Conservation (phyloP, 2,329 filamentous ascomycete genomes). For the Penicillium olsonii region DNA sequence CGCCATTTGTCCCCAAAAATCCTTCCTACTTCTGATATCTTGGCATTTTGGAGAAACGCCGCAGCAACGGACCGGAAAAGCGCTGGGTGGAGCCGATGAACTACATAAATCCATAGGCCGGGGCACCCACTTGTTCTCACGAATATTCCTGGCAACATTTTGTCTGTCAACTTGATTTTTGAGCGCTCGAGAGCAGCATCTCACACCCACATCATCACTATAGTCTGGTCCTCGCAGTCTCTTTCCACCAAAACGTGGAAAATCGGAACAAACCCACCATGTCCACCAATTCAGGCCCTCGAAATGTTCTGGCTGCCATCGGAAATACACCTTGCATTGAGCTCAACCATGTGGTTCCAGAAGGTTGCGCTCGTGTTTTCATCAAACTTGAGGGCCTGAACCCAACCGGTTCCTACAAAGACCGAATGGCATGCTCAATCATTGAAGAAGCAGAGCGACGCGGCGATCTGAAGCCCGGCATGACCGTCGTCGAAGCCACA, state of each 20-base stretch:
- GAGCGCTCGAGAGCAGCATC: too few species aligned
- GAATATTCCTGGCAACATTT: too few species aligned
- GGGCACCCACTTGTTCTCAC: too few species aligned
- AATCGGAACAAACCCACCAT: not conserved
- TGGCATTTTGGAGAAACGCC: too few species aligned
- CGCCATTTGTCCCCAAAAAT: too few species aligned
- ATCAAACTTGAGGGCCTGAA: conserved; percentile 85
- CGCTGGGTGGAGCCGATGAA: too few species aligned
- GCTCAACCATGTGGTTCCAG: conserved; percentile 76
- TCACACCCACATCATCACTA: too few species aligned
- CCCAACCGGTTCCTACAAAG: conserved; percentile 82
- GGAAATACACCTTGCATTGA: conserved; percentile 84
- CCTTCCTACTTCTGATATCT: too few species aligned
- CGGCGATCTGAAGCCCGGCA: conserved; percentile 85
- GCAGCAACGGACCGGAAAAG: too few species aligned
- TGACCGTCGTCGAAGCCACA: conserved; percentile 90
- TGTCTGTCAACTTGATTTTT: too few species aligned
- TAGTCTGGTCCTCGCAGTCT: too few species aligned
- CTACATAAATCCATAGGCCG: too few species aligned
- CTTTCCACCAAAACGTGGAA: not conserved
- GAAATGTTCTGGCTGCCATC: conserved; percentile 52
- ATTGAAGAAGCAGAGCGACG: conserved; percentile 84
- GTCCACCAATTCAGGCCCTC: not conserved
- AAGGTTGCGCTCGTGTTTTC: conserved; percentile 78
- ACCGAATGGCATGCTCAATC: conserved; percentile 88